Conservation (phyloP, 768 basidiomycete genomes). For the Boletus rex-veris region DNA sequence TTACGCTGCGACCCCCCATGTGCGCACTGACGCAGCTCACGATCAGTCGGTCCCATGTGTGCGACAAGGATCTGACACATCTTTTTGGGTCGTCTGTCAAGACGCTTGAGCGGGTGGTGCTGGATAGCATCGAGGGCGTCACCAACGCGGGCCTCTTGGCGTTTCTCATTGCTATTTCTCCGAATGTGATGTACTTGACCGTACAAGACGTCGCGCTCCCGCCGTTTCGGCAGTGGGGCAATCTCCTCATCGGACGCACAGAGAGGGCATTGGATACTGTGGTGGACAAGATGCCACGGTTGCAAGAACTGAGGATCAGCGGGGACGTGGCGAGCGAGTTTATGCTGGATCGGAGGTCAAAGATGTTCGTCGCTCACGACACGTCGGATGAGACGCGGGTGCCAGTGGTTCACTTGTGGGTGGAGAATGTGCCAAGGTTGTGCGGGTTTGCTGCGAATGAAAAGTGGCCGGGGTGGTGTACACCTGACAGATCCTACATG, state of each 20-base stretch:
- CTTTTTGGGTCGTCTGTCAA: conserved; percentile 9
- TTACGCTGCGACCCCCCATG: conserved; percentile 10
- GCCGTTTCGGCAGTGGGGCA: conserved; percentile 14
- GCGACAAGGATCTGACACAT: conserved; percentile 18
- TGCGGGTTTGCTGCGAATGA: conserved; percentile 18
- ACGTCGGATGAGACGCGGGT: neutral
- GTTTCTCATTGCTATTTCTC: conserved; percentile 14
- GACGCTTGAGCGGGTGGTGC: conserved; percentile 18
- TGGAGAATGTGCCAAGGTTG: conserved; percentile 20
- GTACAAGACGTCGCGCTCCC: conserved; percentile 21
- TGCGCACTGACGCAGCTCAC: conserved; percentile 19
- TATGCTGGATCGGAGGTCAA: conserved; percentile 22
- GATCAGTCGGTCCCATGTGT: conserved; percentile 12
- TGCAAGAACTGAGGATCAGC: conserved; percentile 16
- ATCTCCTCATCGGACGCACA: conserved; percentile 14
- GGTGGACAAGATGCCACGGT: conserved; percentile 17
- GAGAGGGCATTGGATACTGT: conserved; percentile 19
- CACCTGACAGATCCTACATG: conserved; percentile 4
- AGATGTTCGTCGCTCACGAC: conserved; percentile 8
- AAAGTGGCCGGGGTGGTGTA: conserved; percentile 23
- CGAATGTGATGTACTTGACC: conserved; percentile 10
- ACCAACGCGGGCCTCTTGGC: conserved; percentile 16
- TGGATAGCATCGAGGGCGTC: conserved; percentile 16
- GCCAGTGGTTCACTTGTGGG: conserved; percentile 17
- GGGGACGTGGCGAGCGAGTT: conserved; percentile 25